Conservation (phyloP, 2,329 filamentous ascomycete species). For the Exophiala sp. region DNA sequence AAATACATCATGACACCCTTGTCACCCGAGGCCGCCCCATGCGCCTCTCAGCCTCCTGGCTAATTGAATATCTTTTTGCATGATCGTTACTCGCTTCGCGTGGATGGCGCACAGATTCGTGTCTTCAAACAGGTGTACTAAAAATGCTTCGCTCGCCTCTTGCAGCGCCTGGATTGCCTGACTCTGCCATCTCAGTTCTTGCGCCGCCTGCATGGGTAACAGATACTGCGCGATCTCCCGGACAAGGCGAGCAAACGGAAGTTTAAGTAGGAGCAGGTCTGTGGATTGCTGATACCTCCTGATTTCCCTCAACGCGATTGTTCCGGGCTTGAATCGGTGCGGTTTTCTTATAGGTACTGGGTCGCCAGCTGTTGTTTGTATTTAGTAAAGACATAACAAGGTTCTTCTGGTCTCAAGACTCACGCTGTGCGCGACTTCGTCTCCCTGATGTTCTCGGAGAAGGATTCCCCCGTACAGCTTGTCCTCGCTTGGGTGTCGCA, state of each 20-base stretch:
- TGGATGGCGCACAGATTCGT: conserved; percentile 95
- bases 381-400: conserved; percentile 9
- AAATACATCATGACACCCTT: conserved; percentile 1
- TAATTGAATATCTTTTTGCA: conserved; percentile 97
- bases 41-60: conserved; percentile 72
- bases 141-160: conserved; percentile 91
- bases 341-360: conserved; percentile 58
- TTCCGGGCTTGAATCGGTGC: conserved; percentile 69
- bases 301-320: conserved; percentile 84
- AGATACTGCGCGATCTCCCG: conserved; percentile 51
- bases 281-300: conserved; percentile 82
- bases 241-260: conserved; percentile 46
- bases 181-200: conserved; percentile 87
- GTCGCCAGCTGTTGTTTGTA: conserved; percentile 56
- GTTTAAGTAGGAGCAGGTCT: conserved; percentile 69
- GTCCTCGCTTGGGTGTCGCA: conserved; percentile 18
- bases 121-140: conserved; percentile 94
- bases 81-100: conserved; percentile 92
- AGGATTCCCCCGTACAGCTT: conserved; percentile 17
- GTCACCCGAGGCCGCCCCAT: conserved; percentile 63
- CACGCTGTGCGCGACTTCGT: conserved; percentile 31
- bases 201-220: conserved; percentile 53
- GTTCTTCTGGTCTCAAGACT: conserved; percentile 31
- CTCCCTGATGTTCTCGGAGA: conserved; percentile 21
- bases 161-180: conserved; percentile 90